These are phyloP conservation scores for Clarireedia sp. DNA, from an alignment of 2,329 filamentous ascomycete genomes.

Conservation along the genomic window DNA sequence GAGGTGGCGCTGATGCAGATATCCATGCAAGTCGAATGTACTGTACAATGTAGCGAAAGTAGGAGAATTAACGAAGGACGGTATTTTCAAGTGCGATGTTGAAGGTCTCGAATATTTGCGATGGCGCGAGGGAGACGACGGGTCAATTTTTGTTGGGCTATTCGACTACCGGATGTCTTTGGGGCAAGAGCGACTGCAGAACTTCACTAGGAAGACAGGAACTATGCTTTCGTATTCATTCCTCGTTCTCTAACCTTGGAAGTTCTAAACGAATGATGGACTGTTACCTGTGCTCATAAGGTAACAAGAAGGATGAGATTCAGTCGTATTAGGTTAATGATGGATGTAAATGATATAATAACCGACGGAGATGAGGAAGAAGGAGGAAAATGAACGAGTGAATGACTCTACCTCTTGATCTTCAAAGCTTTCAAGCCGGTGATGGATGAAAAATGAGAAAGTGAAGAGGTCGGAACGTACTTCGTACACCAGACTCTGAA, in stretches of 20 bases:
- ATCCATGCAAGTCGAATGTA: background rate
- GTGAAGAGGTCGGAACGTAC: background rate
- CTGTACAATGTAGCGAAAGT: background rate
- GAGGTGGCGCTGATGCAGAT: constrained; percentile 14
- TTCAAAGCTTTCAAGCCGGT: background rate
- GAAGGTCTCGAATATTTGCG: background rate
- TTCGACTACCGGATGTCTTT: background rate
- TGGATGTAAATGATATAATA: background rate
- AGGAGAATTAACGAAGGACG: background rate
- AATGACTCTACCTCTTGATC: background rate
- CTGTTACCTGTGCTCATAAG: no score
- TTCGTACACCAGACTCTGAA: no score
- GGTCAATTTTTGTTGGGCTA: background rate
- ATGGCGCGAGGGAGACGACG: background rate
- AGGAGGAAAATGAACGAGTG: background rate
- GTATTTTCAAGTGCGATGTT: no score
- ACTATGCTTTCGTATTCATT: no score
- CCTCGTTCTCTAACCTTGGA: no score
- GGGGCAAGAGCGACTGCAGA: background rate
- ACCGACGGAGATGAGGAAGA: background rate
- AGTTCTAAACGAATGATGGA: no score
- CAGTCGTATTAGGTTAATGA: background rate
- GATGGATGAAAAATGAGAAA: background rate
- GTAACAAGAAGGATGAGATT: background rate
- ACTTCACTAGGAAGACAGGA: no score